Evolutionary conservation across 2,329 filamentous ascomycete genomes (phyloP).

Genomic region (Colletotrichum sp.): DNA sequence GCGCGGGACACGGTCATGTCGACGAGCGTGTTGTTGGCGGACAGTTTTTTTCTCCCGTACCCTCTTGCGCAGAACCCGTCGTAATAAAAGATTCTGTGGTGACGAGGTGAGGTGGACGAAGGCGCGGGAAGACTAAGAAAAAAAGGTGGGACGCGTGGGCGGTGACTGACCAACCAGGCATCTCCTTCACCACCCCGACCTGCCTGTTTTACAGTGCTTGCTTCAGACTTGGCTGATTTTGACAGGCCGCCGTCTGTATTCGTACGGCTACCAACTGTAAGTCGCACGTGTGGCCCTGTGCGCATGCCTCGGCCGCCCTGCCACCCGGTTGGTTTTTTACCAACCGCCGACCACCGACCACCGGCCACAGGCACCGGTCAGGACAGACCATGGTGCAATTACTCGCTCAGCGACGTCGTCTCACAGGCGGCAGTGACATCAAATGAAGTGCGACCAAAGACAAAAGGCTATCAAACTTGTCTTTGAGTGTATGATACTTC

Average conservation of each 20-base stretch:
- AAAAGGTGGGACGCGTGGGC: constrained; percentile 16
- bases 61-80: constrained; percentile 11
- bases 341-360: neutral
- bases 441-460: neutral
- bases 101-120: constrained; percentile 14
- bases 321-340: neutral
- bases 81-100: constrained; percentile 18
- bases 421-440: neutral
- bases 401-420: neutral
- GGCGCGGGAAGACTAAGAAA: constrained; percentile 21
- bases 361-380: neutral
- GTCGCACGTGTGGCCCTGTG: neutral
- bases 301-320: neutral
- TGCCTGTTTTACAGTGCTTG: constrained; percentile 11
- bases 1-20: constrained; percentile 13
- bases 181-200: neutral
- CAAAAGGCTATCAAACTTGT: neutral
- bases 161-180: constrained; percentile 8
- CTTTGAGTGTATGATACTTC: constrained; percentile 8
- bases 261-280: neutral
- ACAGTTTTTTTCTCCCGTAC: neutral
- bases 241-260: neutral
- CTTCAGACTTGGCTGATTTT: neutral
- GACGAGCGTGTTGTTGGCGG: neutral
- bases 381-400: neutral